A percentile compares a stretch with the other conserved stretches of the same genome.
phyloP scores from a whole-genome alignment of 495 filamentous ascomycete genomes.

The Penicillium tannophilum region DNA sequence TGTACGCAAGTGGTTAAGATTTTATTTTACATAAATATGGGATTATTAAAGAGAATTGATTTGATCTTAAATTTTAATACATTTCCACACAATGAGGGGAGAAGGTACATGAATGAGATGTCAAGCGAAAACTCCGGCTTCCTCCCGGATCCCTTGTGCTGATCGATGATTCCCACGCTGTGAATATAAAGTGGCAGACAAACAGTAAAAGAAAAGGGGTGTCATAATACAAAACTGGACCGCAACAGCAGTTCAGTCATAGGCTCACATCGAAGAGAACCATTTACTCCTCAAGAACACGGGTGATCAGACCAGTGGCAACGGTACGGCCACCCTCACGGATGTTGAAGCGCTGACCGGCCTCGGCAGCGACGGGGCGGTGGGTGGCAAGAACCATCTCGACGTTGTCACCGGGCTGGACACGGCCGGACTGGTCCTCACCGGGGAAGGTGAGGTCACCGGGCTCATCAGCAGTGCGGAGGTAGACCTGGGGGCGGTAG shows the following conservation, averaged over 20 bases:
- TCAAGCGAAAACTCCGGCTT: constrained; percentile 45
- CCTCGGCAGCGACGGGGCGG: constrained; percentile 81
- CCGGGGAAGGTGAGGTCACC: constrained; percentile 80
- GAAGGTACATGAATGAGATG: constrained; percentile 43
- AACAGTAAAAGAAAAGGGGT: constrained; percentile 34
- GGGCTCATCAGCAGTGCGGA: constrained; percentile 93
- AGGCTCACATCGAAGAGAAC: constrained; percentile 10
- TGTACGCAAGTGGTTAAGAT: too few relatives aligned
- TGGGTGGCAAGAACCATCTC: constrained; percentile 87
- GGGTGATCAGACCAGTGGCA: constrained; percentile 87
- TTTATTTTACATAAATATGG: too few relatives aligned
- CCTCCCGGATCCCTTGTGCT: constrained; percentile 33
- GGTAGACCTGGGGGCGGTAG: constrained; percentile 94
- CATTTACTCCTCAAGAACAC: constrained; percentile 58
- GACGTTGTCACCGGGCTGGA: constrained; percentile 98
- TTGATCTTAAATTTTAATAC: constrained; percentile 26
- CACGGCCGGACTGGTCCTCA: constrained; percentile 71
- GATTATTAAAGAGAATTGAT: constrained; percentile 3
- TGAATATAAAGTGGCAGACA: constrained; percentile 35
- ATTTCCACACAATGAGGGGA: constrained; percentile 32
- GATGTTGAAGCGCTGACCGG: constrained; percentile 92
- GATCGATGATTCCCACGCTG: constrained; percentile 42
- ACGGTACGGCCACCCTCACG: constrained; percentile 94
- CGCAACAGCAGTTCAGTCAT: constrained; percentile 11
- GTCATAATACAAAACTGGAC: constrained; percentile 42